Percentiles rank a stretch among this genome's conserved stretches.
Conservation (phyloP, 1,284 basidiomycete species). For the Cronartium quercuum region DNA sequence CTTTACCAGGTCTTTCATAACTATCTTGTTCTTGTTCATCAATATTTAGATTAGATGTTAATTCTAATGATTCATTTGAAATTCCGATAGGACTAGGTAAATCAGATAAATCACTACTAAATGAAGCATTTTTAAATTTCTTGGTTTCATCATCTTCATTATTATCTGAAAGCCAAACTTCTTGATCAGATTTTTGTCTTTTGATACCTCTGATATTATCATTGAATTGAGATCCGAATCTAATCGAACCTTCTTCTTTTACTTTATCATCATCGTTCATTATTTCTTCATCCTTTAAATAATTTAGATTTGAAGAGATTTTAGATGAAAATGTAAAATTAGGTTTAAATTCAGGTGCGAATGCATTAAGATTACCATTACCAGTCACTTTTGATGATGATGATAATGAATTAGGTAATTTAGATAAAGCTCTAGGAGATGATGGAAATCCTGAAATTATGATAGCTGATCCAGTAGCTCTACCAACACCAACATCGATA, state of each 20-base stretch:
- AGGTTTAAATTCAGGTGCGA: slow-evolving; percentile 36
- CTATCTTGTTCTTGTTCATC: not conserved
- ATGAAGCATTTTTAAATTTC: too few relatives aligned
- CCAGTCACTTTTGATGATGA: slow-evolving; percentile 1
- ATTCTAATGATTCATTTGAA: too few relatives aligned
- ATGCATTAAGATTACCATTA: slow-evolving; percentile 9
- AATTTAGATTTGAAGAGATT: not conserved
- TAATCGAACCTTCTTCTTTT: not conserved
- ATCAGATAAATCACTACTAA: too few relatives aligned
- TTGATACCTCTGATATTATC: not conserved
- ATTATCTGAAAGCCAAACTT: not conserved
- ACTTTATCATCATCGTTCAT: not conserved
- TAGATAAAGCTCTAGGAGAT: slow-evolving; percentile 1
- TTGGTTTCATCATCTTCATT: not conserved
- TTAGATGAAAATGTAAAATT: not conserved
- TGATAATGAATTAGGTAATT: not conserved
- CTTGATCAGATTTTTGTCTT: not conserved
- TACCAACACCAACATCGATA: slow-evolving; percentile 8
- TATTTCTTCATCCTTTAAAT: too few relatives aligned
- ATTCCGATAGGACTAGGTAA: too few relatives aligned
- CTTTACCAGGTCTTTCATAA: slow-evolving; percentile 30
- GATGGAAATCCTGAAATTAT: not conserved
- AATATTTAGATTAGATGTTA: too few relatives aligned
- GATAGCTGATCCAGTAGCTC: slow-evolving; percentile 3
- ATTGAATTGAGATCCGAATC: not conserved